Evolutionary conservation across 345 rosid species (phyloP).

Genomic region (Sisymbrium irio): DNA sequence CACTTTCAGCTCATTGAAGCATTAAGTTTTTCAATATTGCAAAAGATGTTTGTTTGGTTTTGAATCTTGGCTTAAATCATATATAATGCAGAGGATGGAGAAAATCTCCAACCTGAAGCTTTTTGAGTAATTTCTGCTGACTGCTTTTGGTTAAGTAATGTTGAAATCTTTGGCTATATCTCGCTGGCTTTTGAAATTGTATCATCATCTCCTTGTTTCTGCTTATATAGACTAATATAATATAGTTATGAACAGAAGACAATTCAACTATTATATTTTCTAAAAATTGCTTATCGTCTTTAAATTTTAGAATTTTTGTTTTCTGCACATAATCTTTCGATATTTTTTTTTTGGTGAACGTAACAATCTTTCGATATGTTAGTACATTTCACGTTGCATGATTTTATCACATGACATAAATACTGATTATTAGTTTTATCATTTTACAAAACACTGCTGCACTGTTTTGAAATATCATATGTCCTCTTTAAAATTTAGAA

Average conservation of each 20-base stretch:
- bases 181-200: neutral
- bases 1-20: neutral
- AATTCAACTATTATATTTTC: no score
- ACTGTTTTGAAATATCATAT: neutral
- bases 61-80: no score
- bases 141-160: neutral
- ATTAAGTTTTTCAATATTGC: neutral
- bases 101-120: neutral
- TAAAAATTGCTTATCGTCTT: no score
- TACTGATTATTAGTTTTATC: neutral
- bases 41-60: no score
- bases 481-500: no score
- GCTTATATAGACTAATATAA: no score
- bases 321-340: neutral
- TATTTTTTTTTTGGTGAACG: no score
- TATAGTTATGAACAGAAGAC: no score
- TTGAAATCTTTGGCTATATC: neutral
- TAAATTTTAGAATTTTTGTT: no score
- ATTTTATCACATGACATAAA: neutral
- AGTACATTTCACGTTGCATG: neutral
- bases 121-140: neutral
- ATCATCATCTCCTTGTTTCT: neutral
- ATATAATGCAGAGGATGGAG: no score
- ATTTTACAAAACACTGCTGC: neutral
- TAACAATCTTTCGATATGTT: neutral